These are phyloP conservation scores for Populus hybrid DNA, from an alignment of 441 rosid species.

Conservation along the genomic window DNA sequence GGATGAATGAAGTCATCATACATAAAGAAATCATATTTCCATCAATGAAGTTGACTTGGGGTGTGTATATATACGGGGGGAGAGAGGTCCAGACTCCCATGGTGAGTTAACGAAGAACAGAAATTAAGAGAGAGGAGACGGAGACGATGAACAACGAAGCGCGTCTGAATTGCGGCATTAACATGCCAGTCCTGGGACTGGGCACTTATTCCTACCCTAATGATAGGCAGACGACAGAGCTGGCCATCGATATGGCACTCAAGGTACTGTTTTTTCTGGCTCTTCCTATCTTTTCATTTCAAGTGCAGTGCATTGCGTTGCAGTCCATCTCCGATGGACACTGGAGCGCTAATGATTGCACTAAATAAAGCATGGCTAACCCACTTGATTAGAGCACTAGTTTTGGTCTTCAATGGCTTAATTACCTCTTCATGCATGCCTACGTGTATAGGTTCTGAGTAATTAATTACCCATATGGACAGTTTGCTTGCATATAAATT, in stretches of 20 bases:
- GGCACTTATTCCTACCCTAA: conserved; percentile 65
- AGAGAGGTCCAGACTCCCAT: background rate
- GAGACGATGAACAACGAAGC: conserved; percentile 29
- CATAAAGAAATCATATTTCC: conserved; percentile 17
- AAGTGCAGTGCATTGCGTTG: no score
- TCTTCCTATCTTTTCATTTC: no score
- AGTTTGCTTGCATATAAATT: no score
- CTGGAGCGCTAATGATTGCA: no score
- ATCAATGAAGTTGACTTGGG: conserved; percentile 53
- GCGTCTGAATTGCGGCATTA: conserved; percentile 56
- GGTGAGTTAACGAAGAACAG: background rate
- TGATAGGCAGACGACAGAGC: conserved; percentile 42
- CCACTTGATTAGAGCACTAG: no score
- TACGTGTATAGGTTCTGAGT: no score
- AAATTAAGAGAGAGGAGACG: background rate
- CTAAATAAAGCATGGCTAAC: no score
- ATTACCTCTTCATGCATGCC: no score
- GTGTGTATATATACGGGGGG: conserved; percentile 26
- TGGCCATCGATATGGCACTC: conserved; percentile 59
- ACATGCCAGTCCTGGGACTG: conserved; percentile 65
- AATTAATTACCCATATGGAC: no score
- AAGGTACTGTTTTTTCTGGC: conserved; percentile 37
- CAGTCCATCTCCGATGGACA: no score
- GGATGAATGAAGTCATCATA: conserved; percentile 8
- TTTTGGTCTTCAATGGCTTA: no score